Percentiles rank a stretch among this genome's conserved stretches.
Conservation (phyloP, 2,329 filamentous ascomycete species). For the Ophiostoma himal-ulmi region DNA sequence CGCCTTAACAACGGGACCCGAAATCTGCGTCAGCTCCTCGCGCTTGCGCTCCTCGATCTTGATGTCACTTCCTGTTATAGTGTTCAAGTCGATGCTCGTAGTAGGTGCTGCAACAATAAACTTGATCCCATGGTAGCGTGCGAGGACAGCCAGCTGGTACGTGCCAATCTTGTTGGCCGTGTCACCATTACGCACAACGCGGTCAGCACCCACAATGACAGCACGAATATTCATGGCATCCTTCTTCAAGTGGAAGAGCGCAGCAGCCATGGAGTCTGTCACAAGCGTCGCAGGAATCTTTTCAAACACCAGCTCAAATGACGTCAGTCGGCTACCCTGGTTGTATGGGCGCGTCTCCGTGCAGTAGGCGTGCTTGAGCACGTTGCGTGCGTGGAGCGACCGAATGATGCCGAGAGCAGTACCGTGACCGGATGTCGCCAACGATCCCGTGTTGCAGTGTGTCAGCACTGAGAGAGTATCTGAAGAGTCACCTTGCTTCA, state of each 20-base stretch:
- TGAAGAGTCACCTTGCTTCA: constrained; percentile 46
- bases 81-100: constrained; percentile 85
- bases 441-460: constrained; percentile 95
- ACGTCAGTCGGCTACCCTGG: constrained; percentile 89
- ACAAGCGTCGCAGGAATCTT: constrained; percentile 84
- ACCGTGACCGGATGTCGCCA: constrained; percentile 95
- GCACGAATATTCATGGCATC: constrained; percentile 65
- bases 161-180: constrained; percentile 99
- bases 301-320: constrained; percentile 94
- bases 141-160: constrained; percentile 86
- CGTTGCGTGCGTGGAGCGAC: constrained; percentile 60
- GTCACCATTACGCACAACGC: constrained; percentile 93
- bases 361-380: constrained; percentile 81
- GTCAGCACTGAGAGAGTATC: constrained; percentile 74
- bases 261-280: constrained; percentile 93
- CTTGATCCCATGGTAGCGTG: constrained; percentile 79
- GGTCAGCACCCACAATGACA: constrained; percentile 89
- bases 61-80: constrained; percentile 70
- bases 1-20: constrained; percentile 62
- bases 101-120: constrained; percentile 93
- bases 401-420: constrained; percentile 93
- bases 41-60: constrained; percentile 81
- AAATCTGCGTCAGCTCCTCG: constrained; percentile 78
- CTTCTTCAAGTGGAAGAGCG: constrained; percentile 64
- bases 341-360: constrained; percentile 97